Evolutionary conservation across 139 green algal species (phyloP), one percentile per base, ranked within the genome.

Genomic region (Picochlorum sp.): DNA sequence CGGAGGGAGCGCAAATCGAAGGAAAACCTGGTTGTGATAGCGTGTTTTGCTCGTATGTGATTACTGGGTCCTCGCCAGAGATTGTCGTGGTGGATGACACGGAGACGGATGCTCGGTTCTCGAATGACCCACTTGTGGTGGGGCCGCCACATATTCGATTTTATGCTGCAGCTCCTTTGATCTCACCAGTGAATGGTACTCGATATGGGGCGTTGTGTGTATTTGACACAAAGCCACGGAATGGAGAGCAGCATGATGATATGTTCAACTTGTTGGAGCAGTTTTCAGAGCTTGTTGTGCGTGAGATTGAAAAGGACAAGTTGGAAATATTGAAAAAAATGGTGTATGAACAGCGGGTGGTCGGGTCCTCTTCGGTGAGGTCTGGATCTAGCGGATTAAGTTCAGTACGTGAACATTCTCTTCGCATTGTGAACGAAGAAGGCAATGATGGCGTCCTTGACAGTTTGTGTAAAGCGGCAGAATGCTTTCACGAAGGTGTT

Each of bases 1-100:
- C 70, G 14, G 58, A 80, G 59, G 87, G 87, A 2, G 56, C 90
- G 55, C 51, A 63, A 7, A 63, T 54, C 15, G 67, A 83, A 11
- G 69, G 30, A 13, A 58, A 87, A 64, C 94, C 88, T 2, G 66
- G 75, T 24, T 65, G 88, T 3, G 62, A 77, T 45, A 77, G 70
- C 2, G 92, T 85, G 5, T 95, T 95, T 72, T 95, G 88, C 54
- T 85, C 82, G 4, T 92, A 84, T 82, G 94, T 86, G 2, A 75
- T 96, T 47, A 75, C 94, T 54, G 86, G 83, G 0, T 44, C 76
- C 28, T 63, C 73, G 52, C 86, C 86, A 3, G 75, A 85, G 63
- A 76, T 90, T 31, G 72, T 94, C 45, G 81, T 94, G 41, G 85
- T 92, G 45, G 67, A 86, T 61, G 78, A 95, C 21, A 80, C 85